Percentiles rank a stretch among this genome's conserved stretches.
Evolutionary conservation across 2,329 filamentous ascomycete genomes (phyloP).

Genomic region (Aspergillus brunneoviolaceus): DNA sequence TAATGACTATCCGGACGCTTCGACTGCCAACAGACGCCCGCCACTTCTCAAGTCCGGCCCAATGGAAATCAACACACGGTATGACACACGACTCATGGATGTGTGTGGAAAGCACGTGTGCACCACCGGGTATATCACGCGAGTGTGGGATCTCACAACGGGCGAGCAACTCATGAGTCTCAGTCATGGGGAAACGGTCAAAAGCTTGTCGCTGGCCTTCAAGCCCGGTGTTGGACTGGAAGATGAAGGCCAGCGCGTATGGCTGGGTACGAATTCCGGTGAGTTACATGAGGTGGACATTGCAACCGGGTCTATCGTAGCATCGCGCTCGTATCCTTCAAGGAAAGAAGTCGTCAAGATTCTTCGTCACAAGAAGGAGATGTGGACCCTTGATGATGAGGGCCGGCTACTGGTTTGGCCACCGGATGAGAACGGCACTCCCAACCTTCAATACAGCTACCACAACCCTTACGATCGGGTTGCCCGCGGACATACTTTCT

Average conservation of each 20-base stretch:
- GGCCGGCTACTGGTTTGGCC: slow-evolving; percentile 87
- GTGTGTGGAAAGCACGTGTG: slow-evolving; percentile 86
- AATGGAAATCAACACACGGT: slow-evolving; percentile 77
- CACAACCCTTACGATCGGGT: slow-evolving; percentile 68
- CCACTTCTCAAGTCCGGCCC: slow-evolving; percentile 71
- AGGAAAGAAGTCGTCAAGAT: slow-evolving; percentile 80
- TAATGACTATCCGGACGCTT: slow-evolving; percentile 77
- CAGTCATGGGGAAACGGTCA: slow-evolving; percentile 80
- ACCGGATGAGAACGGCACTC: slow-evolving; percentile 69
- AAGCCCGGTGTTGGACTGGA: slow-evolving; percentile 76
- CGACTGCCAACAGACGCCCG: slow-evolving; percentile 78
- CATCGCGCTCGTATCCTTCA: slow-evolving; percentile 71
- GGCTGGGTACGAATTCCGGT: slow-evolving; percentile 86
- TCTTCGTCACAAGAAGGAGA: slow-evolving; percentile 78
- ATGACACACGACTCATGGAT: slow-evolving; percentile 82
- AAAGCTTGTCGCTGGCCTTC: slow-evolving; percentile 77
- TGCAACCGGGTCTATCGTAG: slow-evolving; percentile 66
- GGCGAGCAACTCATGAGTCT: slow-evolving; percentile 80
- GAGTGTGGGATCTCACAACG: slow-evolving; percentile 81
- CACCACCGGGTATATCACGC: slow-evolving; percentile 80
- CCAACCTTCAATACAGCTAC: slow-evolving; percentile 71
- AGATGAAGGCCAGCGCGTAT: slow-evolving; percentile 77
- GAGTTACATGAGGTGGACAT: slow-evolving; percentile 91
- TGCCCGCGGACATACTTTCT: slow-evolving; percentile 80
- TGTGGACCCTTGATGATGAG: slow-evolving; percentile 92